phyloP scores from a whole-genome alignment of 345 rosid genomes.

The Ailanthus altissimus region DNA sequence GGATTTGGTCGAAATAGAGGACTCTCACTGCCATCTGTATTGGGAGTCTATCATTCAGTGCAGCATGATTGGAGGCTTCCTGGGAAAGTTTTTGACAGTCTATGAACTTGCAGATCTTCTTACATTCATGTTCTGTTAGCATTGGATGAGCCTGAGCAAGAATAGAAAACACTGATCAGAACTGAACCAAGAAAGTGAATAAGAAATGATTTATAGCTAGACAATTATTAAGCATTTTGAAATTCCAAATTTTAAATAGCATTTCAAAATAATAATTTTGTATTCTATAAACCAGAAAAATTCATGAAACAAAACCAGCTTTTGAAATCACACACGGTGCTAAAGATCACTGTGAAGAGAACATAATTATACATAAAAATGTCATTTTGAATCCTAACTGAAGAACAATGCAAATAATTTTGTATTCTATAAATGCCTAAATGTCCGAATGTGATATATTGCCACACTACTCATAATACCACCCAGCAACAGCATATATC shows the following conservation, averaged over 20 bases:
- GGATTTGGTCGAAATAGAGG: constrained; percentile 68
- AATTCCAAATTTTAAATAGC: background rate
- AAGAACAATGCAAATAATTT: too few species aligned
- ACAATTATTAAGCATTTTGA: background rate
- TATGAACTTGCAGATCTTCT: constrained; percentile 65
- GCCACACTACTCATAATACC: too few species aligned
- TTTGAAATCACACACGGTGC: background rate
- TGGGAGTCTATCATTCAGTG: constrained; percentile 67
- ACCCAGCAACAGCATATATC: too few species aligned
- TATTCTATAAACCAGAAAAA: background rate
- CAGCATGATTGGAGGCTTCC: constrained; percentile 59
- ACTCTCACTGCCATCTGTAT: constrained; percentile 60
- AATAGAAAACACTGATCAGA: background rate
- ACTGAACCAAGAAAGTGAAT: background rate
- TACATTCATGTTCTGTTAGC: constrained; percentile 62
- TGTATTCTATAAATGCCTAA: too few species aligned
- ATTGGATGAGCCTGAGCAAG: constrained; percentile 60
- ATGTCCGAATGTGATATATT: too few species aligned
- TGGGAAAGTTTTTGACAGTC: constrained; percentile 66
- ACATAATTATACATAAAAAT: background rate
- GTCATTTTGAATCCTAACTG: too few species aligned
- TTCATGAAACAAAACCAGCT: background rate
- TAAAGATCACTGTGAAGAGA: background rate
- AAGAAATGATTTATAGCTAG: background rate
- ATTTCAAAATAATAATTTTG: too few species aligned